Evolutionary conservation across 192 early-diverging fungal genomes (phyloP).

Genomic region (Kappamyces sp.): DNA sequence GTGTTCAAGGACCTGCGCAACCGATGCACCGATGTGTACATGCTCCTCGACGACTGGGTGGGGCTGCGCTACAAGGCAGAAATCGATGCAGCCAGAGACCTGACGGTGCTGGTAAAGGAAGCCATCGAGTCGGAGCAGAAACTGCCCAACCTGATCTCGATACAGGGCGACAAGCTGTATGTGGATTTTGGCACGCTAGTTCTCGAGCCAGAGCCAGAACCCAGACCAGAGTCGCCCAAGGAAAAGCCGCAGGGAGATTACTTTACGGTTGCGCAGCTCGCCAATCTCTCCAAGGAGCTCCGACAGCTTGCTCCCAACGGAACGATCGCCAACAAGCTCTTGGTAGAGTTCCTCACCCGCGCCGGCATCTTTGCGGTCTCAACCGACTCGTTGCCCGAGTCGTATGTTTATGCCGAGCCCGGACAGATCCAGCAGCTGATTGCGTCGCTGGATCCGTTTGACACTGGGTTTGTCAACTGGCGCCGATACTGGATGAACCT

Average conservation of each 20-base stretch:
- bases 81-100: constrained; percentile 53
- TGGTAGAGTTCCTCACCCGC: constrained; percentile 37
- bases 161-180: constrained; percentile 51
- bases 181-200: constrained; percentile 45
- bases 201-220: constrained; percentile 50
- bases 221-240: constrained; percentile 45
- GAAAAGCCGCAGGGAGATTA: constrained; percentile 39
- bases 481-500: constrained; percentile 35
- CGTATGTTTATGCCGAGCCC: constrained; percentile 32
- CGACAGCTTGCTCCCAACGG: constrained; percentile 31
- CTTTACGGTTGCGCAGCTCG: constrained; percentile 47
- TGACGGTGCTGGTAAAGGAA: constrained; percentile 50
- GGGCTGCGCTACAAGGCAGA: constrained; percentile 40
- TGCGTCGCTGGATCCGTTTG: constrained; percentile 40
- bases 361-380: constrained; percentile 24
- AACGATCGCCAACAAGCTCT: constrained; percentile 33
- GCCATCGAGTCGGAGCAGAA: constrained; percentile 49
- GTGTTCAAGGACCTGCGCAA: constrained; percentile 41
- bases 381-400: constrained; percentile 42
- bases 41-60: constrained; percentile 53
- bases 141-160: constrained; percentile 45
- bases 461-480: constrained; percentile 51
- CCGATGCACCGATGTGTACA: constrained; percentile 48
- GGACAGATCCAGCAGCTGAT: constrained; percentile 43
- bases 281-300: constrained; percentile 37